phyloP scores from a whole-genome alignment of 305 asterid genomes.

The Euphrasia arctica region DNA sequence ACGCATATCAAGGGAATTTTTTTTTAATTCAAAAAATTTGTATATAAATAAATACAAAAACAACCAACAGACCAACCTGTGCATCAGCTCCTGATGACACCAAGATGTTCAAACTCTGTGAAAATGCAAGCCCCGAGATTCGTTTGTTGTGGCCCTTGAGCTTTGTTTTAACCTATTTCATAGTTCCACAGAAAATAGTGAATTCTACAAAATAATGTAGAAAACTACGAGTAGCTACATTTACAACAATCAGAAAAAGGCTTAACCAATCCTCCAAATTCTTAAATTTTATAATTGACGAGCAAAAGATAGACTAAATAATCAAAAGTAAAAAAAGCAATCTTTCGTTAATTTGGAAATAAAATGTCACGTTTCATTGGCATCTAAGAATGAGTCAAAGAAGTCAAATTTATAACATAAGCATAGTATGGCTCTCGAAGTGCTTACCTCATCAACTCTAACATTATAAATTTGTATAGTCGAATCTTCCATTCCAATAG shows the following conservation, averaged over 20 bases:
- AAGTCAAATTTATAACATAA: constrained; percentile 16
- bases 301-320: constrained; percentile 9
- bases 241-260: not conserved
- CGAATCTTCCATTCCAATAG: constrained; percentile 97
- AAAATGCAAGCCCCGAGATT: constrained; percentile 94
- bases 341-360: not conserved
- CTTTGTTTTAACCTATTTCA: constrained; percentile 77
- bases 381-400: constrained; percentile 15
- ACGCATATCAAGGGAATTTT: constrained; percentile 6
- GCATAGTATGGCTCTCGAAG: constrained; percentile 1
- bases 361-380: not conserved
- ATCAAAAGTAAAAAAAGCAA: constrained; percentile 7
- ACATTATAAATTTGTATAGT: constrained; percentile 93
- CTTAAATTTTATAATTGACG: not conserved
- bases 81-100: constrained; percentile 99
- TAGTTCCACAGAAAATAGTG: not conserved
- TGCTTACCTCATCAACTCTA: constrained; percentile 87
- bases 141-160: constrained; percentile 96
- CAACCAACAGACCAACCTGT: constrained; percentile 46
- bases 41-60: not conserved
- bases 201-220: not conserved
- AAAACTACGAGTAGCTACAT: not conserved
- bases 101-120: constrained; percentile 74
- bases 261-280: not conserved
- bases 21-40: not conserved